phyloP scores from a whole-genome alignment of 768 basidiomycete species.

The Dioszegia crocea region DNA sequence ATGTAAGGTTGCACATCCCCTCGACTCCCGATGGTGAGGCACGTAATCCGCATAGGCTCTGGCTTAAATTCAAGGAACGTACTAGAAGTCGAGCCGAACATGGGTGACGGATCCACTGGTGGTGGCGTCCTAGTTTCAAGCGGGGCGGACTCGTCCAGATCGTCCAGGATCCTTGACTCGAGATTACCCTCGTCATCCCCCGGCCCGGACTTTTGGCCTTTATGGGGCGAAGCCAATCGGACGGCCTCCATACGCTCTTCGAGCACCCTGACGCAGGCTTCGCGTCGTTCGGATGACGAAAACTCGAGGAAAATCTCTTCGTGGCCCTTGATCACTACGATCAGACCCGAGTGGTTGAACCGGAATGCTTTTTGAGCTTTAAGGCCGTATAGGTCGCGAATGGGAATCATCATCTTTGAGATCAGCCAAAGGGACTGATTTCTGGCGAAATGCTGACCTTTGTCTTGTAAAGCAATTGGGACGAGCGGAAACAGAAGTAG shows the following conservation, averaged over 20 bases:
- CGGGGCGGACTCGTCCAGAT: conserved; percentile 61
- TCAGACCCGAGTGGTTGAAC: conserved; percentile 83
- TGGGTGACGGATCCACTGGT: conserved; percentile 46
- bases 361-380: conserved; percentile 82
- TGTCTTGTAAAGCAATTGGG: conserved; percentile 73
- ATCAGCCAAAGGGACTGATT: background rate
- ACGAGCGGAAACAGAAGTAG: conserved; percentile 91
- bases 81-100: conserved; percentile 94
- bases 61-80: conserved; percentile 98
- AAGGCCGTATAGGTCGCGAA: conserved; percentile 76
- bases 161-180: conserved; percentile 77
- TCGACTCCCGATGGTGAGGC: conserved; percentile 90
- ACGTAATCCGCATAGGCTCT: conserved; percentile 79
- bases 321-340: conserved; percentile 87
- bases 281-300: conserved; percentile 69
- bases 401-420: conserved; percentile 84
- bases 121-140: conserved; percentile 13
- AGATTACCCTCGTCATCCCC: conserved; percentile 11
- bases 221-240: conserved; percentile 36
- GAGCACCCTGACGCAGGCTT: conserved; percentile 69
- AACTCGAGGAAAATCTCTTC: conserved; percentile 99
- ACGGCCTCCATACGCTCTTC: conserved; percentile 76
- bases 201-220: background rate
- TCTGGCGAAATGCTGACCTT: conserved; percentile 57
- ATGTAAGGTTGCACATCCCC: conserved; percentile 99